Percentiles rank a stretch among this genome's conserved stretches.
These are phyloP conservation scores for Thuidium tamariscinum DNA, from an alignment of 225 moss, liverwort and hornwort genomes.

Conservation along the genomic window DNA sequence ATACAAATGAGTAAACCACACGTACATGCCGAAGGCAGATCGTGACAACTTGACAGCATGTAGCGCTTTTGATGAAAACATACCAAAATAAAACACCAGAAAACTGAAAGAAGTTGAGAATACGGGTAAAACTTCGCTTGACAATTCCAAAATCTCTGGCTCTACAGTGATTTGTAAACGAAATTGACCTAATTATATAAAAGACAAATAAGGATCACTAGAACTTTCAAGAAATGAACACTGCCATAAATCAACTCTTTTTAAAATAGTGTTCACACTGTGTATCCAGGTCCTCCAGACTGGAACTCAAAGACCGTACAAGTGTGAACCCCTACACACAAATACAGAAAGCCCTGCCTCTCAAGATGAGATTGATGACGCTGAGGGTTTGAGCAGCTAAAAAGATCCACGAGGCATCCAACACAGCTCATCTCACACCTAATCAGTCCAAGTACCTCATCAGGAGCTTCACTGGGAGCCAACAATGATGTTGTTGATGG, in stretches of 20 bases:
- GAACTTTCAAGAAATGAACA: background rate
- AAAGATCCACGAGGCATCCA: background rate
- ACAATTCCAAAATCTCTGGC: background rate
- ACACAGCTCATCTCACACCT: background rate
- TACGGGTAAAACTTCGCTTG: background rate
- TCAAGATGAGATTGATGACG: background rate
- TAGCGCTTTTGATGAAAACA: background rate
- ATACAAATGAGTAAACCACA: background rate
- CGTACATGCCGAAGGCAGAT: background rate
- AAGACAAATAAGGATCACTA: background rate
- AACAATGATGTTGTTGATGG: constrained; percentile 85
- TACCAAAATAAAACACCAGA: background rate
- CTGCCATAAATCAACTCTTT: background rate
- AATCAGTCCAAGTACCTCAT: background rate
- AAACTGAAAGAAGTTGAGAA: background rate
- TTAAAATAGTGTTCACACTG: background rate
- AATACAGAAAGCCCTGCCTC: background rate
- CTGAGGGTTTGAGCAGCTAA: background rate
- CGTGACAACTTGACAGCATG: background rate
- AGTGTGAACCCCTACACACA: background rate
- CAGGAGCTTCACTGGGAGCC: constrained; percentile 18
- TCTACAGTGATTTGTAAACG: background rate
- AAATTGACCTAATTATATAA: background rate
- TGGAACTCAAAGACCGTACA: background rate
- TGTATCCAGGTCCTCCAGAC: background rate